Evolutionary conservation across 768 basidiomycete genomes (phyloP).

Genomic region (Leucocoprinus birnbaumii): DNA sequence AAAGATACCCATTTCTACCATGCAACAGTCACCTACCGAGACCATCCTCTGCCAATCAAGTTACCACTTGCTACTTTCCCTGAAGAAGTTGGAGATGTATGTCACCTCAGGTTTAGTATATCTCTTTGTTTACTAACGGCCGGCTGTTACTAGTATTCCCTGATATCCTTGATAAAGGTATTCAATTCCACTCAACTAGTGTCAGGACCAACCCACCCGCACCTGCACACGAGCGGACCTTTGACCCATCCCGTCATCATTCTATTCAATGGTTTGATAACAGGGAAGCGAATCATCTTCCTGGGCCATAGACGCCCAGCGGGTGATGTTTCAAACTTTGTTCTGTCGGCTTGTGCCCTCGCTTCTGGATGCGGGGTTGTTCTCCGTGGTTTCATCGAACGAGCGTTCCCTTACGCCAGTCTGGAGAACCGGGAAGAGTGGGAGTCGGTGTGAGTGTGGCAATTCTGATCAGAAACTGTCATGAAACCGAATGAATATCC

Average conservation of each 20-base stretch:
- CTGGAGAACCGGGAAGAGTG: slow-evolving; percentile 86
- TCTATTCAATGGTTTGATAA: slow-evolving; percentile 93
- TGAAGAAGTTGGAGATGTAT: slow-evolving; percentile 95
- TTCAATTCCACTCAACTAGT: slow-evolving; percentile 61
- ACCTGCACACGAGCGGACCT: slow-evolving; percentile 89
- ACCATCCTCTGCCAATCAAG: slow-evolving; percentile 83
- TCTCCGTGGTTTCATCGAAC: slow-evolving; percentile 83
- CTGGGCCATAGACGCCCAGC: slow-evolving; percentile 89
- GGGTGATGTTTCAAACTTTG: slow-evolving; percentile 86
- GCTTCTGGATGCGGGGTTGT: slow-evolving; percentile 87
- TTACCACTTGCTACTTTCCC: slow-evolving; percentile 87
- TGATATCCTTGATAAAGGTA: slow-evolving; percentile 86
- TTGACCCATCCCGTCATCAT: slow-evolving; percentile 93
- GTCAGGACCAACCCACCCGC: slow-evolving; percentile 80
- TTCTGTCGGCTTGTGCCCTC: slow-evolving; percentile 91
- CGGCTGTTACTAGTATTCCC: slow-evolving; percentile 71
- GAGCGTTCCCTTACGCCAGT: slow-evolving; percentile 95
- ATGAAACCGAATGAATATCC: slow-evolving; percentile 1
- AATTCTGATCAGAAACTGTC: neutral
- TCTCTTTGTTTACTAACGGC: neutral
- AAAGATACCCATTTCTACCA: slow-evolving; percentile 97
- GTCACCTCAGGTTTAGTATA: slow-evolving; percentile 15
- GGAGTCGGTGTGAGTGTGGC: slow-evolving; percentile 71
- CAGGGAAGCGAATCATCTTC: slow-evolving; percentile 95
- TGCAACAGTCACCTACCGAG: slow-evolving; percentile 80